Conservation (phyloP, 2,329 filamentous ascomycete genomes). For the Diaporthe longicolla region DNA sequence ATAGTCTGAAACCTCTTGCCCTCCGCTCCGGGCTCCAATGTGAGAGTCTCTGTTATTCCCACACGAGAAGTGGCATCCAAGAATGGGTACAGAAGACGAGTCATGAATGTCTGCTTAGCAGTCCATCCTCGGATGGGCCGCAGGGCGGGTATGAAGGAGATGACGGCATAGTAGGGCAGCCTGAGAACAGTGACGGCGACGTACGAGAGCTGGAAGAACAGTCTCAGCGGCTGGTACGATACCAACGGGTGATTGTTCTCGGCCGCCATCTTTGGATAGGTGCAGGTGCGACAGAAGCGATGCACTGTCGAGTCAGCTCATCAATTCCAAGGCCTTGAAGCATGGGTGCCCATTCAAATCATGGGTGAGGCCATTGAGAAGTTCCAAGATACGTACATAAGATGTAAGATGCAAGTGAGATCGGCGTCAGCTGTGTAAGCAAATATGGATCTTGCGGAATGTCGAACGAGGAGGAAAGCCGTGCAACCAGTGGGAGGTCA, state of each 20-base stretch:
- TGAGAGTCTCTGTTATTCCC: slow-evolving; percentile 41
- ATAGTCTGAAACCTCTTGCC: slow-evolving; percentile 30
- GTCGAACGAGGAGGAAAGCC: no score
- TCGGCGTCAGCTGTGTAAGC: no score
- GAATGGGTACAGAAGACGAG: slow-evolving; percentile 34
- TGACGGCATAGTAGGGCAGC: slow-evolving; percentile 34
- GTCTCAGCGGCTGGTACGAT: slow-evolving; percentile 38
- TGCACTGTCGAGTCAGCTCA: not conserved
- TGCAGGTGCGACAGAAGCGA: not conserved
- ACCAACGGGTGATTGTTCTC: slow-evolving; percentile 32
- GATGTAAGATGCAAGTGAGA: no score
- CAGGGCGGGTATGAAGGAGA: slow-evolving; percentile 28
- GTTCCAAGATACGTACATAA: no score
- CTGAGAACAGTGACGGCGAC: slow-evolving; percentile 10
- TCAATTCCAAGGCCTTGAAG: not conserved
- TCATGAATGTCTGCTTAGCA: slow-evolving; percentile 41
- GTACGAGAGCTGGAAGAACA: slow-evolving; percentile 36
- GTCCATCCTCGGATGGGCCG: slow-evolving; percentile 40
- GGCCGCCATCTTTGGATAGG: not conserved
- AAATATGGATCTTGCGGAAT: no score
- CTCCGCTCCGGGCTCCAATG: slow-evolving; percentile 35
- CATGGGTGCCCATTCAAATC: not conserved
- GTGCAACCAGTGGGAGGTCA: no score
- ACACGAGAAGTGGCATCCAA: slow-evolving; percentile 37
- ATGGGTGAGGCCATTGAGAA: no score